Evolutionary conservation across 805 yeast species (phyloP).

Genomic region (Yarrowia divulgata): DNA sequence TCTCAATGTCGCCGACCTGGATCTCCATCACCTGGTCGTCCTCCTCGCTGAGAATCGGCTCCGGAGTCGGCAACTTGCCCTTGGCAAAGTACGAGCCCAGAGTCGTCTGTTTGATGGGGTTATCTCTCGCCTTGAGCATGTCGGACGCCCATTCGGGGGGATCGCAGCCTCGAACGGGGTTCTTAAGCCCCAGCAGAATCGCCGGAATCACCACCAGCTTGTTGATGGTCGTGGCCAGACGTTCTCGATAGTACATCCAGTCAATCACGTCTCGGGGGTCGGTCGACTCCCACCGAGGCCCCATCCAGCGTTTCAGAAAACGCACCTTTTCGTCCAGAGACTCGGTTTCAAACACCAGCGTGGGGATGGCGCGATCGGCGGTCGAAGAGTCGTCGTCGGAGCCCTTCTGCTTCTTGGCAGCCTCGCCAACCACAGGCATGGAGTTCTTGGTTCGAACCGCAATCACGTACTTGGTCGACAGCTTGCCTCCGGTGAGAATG

Average conservation of each 20-base stretch:
- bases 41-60: constrained; percentile 43
- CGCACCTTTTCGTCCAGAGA: constrained; percentile 62
- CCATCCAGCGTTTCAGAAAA: constrained; percentile 88
- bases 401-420: constrained; percentile 4
- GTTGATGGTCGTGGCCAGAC: constrained; percentile 91
- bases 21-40: constrained; percentile 34
- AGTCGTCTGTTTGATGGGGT: constrained; percentile 74
- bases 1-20: constrained; percentile 71
- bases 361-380: constrained; percentile 96
- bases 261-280: constrained; percentile 91
- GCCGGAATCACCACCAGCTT: constrained; percentile 98
- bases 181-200: constrained; percentile 82
- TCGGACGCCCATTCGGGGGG: constrained; percentile 93
- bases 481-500: constrained; percentile 95
- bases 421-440: constrained; percentile 10
- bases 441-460: constrained; percentile 68
- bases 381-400: constrained; percentile 72
- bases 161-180: constrained; percentile 92
- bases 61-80: constrained; percentile 51
- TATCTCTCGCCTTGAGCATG: constrained; percentile 65
- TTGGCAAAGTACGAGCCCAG: constrained; percentile 64
- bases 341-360: constrained; percentile 92
- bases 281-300: constrained; percentile 74
- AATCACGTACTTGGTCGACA: constrained; percentile 93
- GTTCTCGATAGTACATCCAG: constrained; percentile 90